Base-by-base conservation (phyloP, 805 yeast genomes). In the Yarrowia sp. region DNA sequence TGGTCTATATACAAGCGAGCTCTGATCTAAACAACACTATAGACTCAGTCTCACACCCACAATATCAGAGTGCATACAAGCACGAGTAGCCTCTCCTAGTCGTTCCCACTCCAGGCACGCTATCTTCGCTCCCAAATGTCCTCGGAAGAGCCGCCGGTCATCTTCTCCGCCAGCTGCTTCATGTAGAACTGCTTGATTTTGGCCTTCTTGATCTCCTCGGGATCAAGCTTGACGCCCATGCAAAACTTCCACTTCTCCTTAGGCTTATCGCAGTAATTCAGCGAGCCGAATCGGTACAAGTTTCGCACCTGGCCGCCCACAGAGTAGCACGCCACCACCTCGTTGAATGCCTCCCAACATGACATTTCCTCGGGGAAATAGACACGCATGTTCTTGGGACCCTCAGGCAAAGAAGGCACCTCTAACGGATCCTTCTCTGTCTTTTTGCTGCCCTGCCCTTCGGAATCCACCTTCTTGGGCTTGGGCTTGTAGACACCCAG, bases 261-360 rank as follows among this genome's bases (percentile, higher is more conserved):
- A 70, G 89, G 89, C 59, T 81, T 82, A 48, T 80, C 81, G 75
- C 98, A 93, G 67, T 84, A 78, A 59, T 86, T 85, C 70, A 90
- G 81, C 46, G 86, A 84, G 2, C 98, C 98, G 72, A 85, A 88
- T 64, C 98, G 79, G 73, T 92, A 93, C 71, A 89, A 88, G 75
- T 88, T 83, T 67, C 96, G 83, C 21, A 90, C 77, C 72, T 92
- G 97, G 0, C 98, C 98, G 3, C 97, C 98, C 2, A 92, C 72
- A 0, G 98, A 89, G 76, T 89, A 91, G 74, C 98, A 93, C 52
- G 84, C 86, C 51, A 92, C 81, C 22, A 92, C 79, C 71, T 91
- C 96, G 74, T 92, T 96, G 75, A 92, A 87, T 0, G 95, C 95
- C 48, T 93, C 90, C 63, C 87, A 79, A 71, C 93, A 88, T 59